These are phyloP conservation scores for Cladosporium sp. DNA, from an alignment of 2,329 filamentous ascomycete genomes.

Conservation along the genomic window DNA sequence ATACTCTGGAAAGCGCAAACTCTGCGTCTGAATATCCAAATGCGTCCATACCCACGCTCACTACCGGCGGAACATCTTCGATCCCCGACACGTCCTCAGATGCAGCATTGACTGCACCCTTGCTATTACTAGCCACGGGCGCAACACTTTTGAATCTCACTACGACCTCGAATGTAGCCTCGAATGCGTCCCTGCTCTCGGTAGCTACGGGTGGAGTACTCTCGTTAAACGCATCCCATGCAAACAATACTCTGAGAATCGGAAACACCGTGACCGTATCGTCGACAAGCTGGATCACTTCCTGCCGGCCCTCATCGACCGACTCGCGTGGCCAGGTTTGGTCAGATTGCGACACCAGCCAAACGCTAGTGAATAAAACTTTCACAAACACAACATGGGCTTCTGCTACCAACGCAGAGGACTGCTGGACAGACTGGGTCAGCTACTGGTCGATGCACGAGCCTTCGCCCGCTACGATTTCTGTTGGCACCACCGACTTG, in stretches of 20 bases:
- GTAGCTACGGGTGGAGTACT: background rate
- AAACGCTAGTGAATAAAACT: background rate
- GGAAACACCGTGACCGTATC: background rate
- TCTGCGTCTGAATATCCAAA: background rate
- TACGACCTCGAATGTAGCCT: background rate
- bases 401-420: background rate
- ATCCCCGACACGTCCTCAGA: too few relatives aligned
- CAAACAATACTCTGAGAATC: background rate
- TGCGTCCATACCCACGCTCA: background rate
- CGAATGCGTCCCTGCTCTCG: background rate
- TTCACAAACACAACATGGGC: constrained; percentile 11
- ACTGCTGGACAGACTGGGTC: background rate
- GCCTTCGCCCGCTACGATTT: background rate
- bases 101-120: too few relatives aligned
- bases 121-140: too few relatives aligned
- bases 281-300: background rate
- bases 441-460: constrained; percentile 5
- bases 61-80: background rate
- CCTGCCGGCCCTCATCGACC: background rate
- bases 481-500: background rate
- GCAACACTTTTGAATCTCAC: background rate
- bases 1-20: background rate
- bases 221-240: background rate
- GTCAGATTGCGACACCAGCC: background rate
- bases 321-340: background rate